Conservation (phyloP, 306 rosid species). For the Pueraria montana region DNA sequence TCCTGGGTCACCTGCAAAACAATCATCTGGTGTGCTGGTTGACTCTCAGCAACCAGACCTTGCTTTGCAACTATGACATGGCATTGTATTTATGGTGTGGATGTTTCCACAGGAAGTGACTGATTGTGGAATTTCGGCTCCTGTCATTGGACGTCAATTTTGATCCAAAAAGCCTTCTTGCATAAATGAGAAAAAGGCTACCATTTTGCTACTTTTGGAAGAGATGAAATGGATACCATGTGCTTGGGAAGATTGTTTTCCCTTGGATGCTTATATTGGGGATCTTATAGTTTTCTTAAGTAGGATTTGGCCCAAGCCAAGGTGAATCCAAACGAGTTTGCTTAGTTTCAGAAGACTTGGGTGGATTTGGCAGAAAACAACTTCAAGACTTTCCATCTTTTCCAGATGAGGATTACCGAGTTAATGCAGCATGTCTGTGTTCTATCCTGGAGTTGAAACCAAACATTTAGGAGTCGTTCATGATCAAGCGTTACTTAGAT, state of each 20-base stretch:
- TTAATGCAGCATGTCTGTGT: constrained; percentile 37
- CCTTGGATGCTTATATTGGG: constrained; percentile 44
- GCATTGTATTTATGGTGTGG: constrained; percentile 61
- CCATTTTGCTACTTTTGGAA: constrained; percentile 44
- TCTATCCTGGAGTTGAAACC: constrained; percentile 43
- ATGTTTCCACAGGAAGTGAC: constrained; percentile 40
- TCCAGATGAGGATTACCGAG: constrained; percentile 50
- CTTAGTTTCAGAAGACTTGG: constrained; percentile 37
- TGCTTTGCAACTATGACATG: constrained; percentile 87
- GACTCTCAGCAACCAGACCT: constrained; percentile 99
- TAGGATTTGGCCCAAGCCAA: constrained; percentile 42
- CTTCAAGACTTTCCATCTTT: constrained; percentile 33
- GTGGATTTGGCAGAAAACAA: constrained; percentile 45
- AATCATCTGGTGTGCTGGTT: constrained; percentile 80
- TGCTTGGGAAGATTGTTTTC: constrained; percentile 43
- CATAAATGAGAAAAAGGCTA: constrained; percentile 47
- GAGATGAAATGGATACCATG: constrained; percentile 46
- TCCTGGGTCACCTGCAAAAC: constrained; percentile 93
- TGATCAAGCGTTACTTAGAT: constrained; percentile 54
- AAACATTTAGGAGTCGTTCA: constrained; percentile 41
- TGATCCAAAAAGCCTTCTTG: constrained; percentile 37
- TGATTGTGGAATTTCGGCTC: constrained; percentile 45
- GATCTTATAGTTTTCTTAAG: constrained; percentile 42
- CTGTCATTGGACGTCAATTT: constrained; percentile 49
- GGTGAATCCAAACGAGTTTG: constrained; percentile 47